Evolutionary conservation across 2,329 filamentous ascomycete genomes (phyloP), one percentile per base, ranked within the genome.

Genomic region (Phyllosticta citrichinensis): DNA sequence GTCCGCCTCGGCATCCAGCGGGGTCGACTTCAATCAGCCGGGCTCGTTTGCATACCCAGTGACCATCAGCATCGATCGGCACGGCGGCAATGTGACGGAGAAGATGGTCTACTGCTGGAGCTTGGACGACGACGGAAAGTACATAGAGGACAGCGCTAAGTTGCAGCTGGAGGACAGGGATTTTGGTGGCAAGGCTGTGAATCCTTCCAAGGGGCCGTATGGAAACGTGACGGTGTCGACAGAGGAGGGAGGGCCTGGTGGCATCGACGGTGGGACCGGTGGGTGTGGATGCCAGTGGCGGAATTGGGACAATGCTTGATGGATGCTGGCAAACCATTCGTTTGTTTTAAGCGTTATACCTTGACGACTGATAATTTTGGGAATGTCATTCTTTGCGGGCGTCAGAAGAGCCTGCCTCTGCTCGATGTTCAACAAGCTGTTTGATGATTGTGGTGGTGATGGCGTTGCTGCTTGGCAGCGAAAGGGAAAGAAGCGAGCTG

Each of bases 71-170:
- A 62, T 86, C 2, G 84, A 87, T 66, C 76, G 84, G 2, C 83
- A 86, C 65, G 83, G 83, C 11, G 83, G 84, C 1, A 70, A 76
- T 10, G 70, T 76, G 0, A 72, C 72, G 25, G 71, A 79, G 63
- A 87, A 86, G 70, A 78, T 81, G 63, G 74, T 84, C 0, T 86
- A 84, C 66, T 86, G 83, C 73, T 86, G 85, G 66, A 76, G 75
- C 1, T 69, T 87, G 63, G 77, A 83, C 64, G 71, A 73, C 22
- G 70, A 76, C 14, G 75, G 77, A 5, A 74, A 75, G 17, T 77
- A 83, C 62, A 70, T 79, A 52, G 68, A 74, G 3, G 73, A 75
- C 25, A 68, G 70, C 14, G 77, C 75, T 64, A 75, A 73, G 62
- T 73, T 84, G 62, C 72, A 81, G 63, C 65, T 78, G n/a, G 83